These are phyloP conservation scores for Lepidium campestre DNA, from an alignment of 441 rosid species.

Conservation along the genomic window DNA sequence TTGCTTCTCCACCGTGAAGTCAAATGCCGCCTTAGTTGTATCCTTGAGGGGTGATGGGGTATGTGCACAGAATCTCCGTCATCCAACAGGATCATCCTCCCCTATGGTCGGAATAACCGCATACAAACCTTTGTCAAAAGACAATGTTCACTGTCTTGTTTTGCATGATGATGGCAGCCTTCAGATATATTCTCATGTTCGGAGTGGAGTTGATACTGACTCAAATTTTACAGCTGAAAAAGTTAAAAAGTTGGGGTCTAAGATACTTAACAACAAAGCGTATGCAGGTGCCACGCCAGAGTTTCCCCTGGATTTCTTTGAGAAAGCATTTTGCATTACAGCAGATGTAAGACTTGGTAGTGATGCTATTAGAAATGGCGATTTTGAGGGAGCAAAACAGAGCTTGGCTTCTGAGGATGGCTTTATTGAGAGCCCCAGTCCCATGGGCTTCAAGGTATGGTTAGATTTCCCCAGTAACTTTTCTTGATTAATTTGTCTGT, in stretches of 20 bases:
- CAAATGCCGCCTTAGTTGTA: conserved; percentile 75
- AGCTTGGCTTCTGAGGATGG: conserved; percentile 96
- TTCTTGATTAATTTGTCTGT: conserved; percentile 7
- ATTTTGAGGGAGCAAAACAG: conserved; percentile 94
- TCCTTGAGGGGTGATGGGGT: conserved; percentile 62
- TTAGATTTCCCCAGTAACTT: background rate
- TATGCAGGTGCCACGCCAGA: conserved; percentile 88
- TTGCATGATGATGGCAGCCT: conserved; percentile 99
- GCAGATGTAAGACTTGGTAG: conserved; percentile 94
- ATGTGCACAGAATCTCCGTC: conserved; percentile 81
- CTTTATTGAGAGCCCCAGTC: conserved; percentile 85
- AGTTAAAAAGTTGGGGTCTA: conserved; percentile 86
- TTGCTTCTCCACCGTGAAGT: conserved; percentile 80
- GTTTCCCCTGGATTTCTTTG: conserved; percentile 98
- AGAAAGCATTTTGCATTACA: conserved; percentile 92
- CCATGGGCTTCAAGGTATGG: conserved; percentile 93
- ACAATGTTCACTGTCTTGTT: conserved; percentile 91
- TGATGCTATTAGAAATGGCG: conserved; percentile 94
- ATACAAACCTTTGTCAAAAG: conserved; percentile 95
- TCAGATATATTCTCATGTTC: conserved; percentile 87
- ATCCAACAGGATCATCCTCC: conserved; percentile 79
- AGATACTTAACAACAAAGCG: conserved; percentile 82
- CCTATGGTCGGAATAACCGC: conserved; percentile 95
- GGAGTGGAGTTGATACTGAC: conserved; percentile 61
- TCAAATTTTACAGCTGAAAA: conserved; percentile 76